Conservation (phyloP, 495 filamentous ascomycete genomes). For the Delitschia confertaspora region DNA sequence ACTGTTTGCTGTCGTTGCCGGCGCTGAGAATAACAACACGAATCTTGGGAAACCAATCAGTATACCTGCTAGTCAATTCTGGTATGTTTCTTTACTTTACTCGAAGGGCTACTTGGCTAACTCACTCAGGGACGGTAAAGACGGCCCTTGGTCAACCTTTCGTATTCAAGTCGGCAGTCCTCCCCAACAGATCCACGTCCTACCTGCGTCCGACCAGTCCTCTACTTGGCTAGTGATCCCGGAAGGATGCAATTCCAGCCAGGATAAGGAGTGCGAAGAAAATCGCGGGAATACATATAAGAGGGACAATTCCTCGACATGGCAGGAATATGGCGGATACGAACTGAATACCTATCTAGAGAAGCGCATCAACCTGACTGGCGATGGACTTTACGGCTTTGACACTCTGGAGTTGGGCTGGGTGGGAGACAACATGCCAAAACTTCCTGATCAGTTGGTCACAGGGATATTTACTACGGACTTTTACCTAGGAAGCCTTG, state of each 20-base stretch:
- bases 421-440: constrained; percentile 24
- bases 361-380: constrained; percentile 22
- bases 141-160: constrained; percentile 29
- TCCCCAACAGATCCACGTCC: constrained; percentile 18
- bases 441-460: constrained; percentile 28
- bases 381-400: constrained; percentile 31
- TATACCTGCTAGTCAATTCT: constrained; percentile 20
- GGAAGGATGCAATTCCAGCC: constrained; percentile 34
- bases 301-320: constrained; percentile 42
- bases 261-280: constrained; percentile 36
- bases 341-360: constrained; percentile 25
- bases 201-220: constrained; percentile 19
- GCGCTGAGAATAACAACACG: constrained; percentile 1
- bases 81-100: constrained; percentile 13
- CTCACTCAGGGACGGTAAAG: constrained; percentile 17
- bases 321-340: constrained; percentile 34
- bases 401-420: constrained; percentile 30
- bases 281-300: constrained; percentile 43
- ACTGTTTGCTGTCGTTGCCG: neutral
- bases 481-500: constrained; percentile 33
- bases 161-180: constrained; percentile 24
- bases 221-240: constrained; percentile 13
- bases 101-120: neutral
- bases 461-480: constrained; percentile 25
- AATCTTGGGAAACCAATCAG: constrained; percentile 16